These are phyloP conservation scores for Chlamydomonas reinhardtii DNA, from an alignment of 163 green algal genomes.

Conservation along the genomic window DNA sequence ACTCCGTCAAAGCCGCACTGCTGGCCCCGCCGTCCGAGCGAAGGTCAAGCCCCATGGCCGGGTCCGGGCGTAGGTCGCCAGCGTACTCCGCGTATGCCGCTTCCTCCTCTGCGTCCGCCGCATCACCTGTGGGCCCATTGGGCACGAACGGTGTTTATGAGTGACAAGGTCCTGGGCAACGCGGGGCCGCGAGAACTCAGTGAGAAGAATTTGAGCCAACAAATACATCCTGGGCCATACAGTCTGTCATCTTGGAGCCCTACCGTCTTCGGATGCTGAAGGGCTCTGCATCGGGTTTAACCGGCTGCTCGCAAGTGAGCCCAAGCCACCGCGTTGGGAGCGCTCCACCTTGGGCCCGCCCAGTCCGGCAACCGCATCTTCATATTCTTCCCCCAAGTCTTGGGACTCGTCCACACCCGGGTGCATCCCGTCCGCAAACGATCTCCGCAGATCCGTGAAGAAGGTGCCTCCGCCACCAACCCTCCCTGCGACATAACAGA, in stretches of 20 bases:
- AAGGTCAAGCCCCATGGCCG: no score
- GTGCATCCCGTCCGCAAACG: not conserved
- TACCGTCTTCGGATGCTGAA: slow-evolving; percentile 9
- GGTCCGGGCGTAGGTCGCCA: not conserved
- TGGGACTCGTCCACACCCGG: slow-evolving; percentile 25
- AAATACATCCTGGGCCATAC: no score
- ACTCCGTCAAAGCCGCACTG: slow-evolving; percentile 31
- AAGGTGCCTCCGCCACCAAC: slow-evolving; percentile 11
- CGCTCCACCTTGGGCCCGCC: not conserved
- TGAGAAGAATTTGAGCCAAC: no score
- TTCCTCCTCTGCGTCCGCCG: not conserved
- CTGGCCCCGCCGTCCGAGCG: not conserved
- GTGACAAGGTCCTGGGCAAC: no score
- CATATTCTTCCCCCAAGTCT: slow-evolving; percentile 5
- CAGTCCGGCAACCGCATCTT: not conserved
- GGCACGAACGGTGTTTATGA: no score
- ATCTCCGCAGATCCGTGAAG: slow-evolving; percentile 54
- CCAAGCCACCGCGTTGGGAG: not conserved
- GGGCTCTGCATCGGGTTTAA: slow-evolving; percentile 56
- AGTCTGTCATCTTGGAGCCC: not conserved
- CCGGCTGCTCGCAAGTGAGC: slow-evolving; percentile 21
- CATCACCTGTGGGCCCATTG: not conserved
- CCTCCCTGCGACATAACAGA: not conserved
- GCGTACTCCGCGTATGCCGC: slow-evolving; percentile 31
- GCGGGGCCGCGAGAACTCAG: no score